A percentile compares a stretch with the other conserved stretches of the same genome.
These are phyloP conservation scores for Pyrenula massariospora DNA, from an alignment of 495 filamentous ascomycete genomes.

Conservation along the genomic window DNA sequence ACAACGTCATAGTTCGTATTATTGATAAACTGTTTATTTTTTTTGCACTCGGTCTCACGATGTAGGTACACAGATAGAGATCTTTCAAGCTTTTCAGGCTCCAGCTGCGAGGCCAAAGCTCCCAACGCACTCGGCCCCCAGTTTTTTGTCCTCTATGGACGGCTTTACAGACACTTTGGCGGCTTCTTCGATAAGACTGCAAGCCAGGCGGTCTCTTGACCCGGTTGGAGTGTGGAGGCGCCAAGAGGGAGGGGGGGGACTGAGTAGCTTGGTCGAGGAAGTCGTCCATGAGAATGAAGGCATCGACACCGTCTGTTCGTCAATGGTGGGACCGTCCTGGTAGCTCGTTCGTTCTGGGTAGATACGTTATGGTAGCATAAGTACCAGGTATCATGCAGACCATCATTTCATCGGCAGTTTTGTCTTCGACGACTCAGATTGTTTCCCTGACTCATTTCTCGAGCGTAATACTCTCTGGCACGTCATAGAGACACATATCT, in stretches of 20 bases:
- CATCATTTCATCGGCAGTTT: constrained; percentile 11
- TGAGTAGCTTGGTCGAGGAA: constrained; percentile 9
- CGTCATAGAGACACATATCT: constrained; percentile 11
- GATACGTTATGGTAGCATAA: constrained; percentile 12
- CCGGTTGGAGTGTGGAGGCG: constrained; percentile 13
- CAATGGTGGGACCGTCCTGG: constrained; percentile 18
- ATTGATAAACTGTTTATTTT: too few species aligned
- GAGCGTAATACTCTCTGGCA: constrained; percentile 10
- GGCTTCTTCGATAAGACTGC: constrained; percentile 16
- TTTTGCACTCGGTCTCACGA: too few species aligned
- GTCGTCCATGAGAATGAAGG: constrained; percentile 15
- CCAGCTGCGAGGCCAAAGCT: constrained; percentile 8
- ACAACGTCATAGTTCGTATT: too few species aligned
- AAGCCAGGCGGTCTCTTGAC: constrained; percentile 13
- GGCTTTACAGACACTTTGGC: constrained; percentile 6
- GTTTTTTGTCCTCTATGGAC: constrained; percentile 4
- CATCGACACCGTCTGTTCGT: constrained; percentile 20
- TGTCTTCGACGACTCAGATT: constrained; percentile 12
- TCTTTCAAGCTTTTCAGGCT: too few species aligned
- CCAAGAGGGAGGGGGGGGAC: constrained; percentile 3
- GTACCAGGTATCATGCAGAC: constrained; percentile 6
- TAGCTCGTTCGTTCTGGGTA: constrained; percentile 9
- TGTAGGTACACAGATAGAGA: too few species aligned
- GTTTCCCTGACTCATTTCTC: constrained; percentile 16
- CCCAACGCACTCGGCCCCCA: constrained; percentile 3